Base-by-base conservation (phyloP, 345 rosid species). In the Eucalyptus rudis region DNA sequence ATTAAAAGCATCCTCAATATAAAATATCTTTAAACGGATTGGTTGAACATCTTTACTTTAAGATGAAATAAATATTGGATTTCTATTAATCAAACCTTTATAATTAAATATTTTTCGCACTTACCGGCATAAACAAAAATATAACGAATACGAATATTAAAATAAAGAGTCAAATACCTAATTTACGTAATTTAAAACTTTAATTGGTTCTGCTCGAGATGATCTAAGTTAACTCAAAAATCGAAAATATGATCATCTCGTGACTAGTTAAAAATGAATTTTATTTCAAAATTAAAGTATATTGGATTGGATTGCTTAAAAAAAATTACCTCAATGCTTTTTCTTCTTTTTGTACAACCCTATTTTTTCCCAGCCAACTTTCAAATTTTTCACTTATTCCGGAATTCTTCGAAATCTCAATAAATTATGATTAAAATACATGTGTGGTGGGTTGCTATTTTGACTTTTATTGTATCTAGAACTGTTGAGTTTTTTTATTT, bases 101-200 rank as follows among this genome's bases (percentile, higher is more conserved):
- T 10, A 1, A 10, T 24, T 56, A 56, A 56, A 56, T 56, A 56
- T 24, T 9, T 56, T 56, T 56, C 3, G 1, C 1, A 56, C 6
- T 56, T 56, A 24, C 13, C 11, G 6, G 0, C 29, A 0, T 9
- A 0, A 56, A 56, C 0, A 6, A 24, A 56, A 56, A 56, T 56
- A 56, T 56, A 24, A 56, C 0, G 3, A 56, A 56, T 56, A 56
- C 6, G 0, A 56, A 0, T 56, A 0, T 24, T 0, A 56, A 3
- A 56, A 56, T 56, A 24, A 56, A 10, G 13, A 56, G 62, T 56
- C 0, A 13, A 56, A 56, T 56, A 56, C 29, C 29, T 56, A 56
- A 56, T 56, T 56, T 56, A 56, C 3, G 6, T 10, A 56, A 56
- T 24, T 56, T 10, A 24, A 56, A 56, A 24, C 3, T 56, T 56